phyloP scores from a whole-genome alignment of 257 asterid species.

The Ilex asprella region DNA sequence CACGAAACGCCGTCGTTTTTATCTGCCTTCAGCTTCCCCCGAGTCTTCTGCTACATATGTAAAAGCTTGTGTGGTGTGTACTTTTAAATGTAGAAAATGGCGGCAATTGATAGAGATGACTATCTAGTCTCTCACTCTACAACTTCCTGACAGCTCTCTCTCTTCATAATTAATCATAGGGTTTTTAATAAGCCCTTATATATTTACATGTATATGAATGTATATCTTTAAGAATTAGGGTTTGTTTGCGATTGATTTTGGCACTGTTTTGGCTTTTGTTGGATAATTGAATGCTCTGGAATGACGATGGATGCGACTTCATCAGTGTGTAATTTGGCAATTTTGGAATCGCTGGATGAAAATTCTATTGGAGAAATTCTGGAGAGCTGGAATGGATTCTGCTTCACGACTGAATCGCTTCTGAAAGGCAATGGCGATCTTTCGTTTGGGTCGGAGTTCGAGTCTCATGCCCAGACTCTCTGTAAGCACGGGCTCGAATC shows the following conservation, averaged over 20 bases:
- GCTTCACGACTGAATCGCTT: slow-evolving; percentile 44
- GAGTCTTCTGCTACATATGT: too few relatives aligned
- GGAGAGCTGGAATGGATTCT: slow-evolving; percentile 65
- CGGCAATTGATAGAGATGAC: slow-evolving; percentile 16
- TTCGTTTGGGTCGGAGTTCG: slow-evolving; percentile 35
- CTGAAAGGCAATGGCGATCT: slow-evolving; percentile 40
- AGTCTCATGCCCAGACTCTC: slow-evolving; percentile 38
- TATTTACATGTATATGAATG: too few relatives aligned
- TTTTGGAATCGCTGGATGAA: slow-evolving; percentile 50
- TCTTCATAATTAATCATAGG: too few relatives aligned
- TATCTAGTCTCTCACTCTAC: not conserved
- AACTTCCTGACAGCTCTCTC: not conserved
- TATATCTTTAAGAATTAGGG: not conserved
- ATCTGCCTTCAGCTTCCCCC: too few relatives aligned
- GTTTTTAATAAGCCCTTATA: too few relatives aligned
- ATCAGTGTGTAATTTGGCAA: slow-evolving; percentile 39
- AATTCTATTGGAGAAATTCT: slow-evolving; percentile 41
- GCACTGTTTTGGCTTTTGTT: not conserved
- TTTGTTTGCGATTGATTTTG: not conserved
- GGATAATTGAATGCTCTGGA: not conserved
- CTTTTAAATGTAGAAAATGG: slow-evolving; percentile 22
- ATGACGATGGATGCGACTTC: slow-evolving; percentile 49
- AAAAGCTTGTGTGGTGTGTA: too few relatives aligned
- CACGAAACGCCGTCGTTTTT: too few relatives aligned
- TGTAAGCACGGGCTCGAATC: slow-evolving; percentile 56